These are phyloP conservation scores for Diaporthe eres DNA, from an alignment of 2,329 filamentous ascomycete genomes.

Conservation along the genomic window DNA sequence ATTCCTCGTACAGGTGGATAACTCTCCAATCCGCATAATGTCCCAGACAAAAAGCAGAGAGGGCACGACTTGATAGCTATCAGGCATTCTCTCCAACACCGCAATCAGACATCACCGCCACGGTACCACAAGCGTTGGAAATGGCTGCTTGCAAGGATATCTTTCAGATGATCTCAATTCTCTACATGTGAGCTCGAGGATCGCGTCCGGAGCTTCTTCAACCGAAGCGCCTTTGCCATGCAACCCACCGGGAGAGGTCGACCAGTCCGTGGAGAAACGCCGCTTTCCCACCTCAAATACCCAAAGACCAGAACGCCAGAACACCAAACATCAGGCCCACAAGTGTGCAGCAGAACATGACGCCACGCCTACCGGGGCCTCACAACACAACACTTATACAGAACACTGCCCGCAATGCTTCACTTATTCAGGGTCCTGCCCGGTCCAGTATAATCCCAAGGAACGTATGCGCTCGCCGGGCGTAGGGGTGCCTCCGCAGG, in stretches of 20 bases:
- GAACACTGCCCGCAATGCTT: background rate
- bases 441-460: constrained; percentile 26
- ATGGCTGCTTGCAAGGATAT: no score
- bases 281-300: background rate
- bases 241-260: constrained; percentile 21
- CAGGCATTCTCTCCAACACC: background rate
- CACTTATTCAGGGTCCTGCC: constrained; percentile 14
- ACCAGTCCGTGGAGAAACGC: background rate
- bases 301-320: constrained; percentile 24
- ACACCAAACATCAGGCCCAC: constrained; percentile 12
- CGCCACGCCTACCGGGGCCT: background rate
- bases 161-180: background rate
- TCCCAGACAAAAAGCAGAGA: no score
- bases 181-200: background rate
- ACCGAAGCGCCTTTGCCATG: constrained; percentile 27
- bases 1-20: background rate
- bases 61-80: no score
- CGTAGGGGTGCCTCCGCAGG: background rate
- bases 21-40: background rate
- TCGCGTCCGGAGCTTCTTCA: background rate
- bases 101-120: background rate
- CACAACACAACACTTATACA: background rate
- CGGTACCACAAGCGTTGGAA: background rate
- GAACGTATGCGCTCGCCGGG: constrained; percentile 23
- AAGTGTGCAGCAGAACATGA: constrained; percentile 22